These are phyloP conservation scores for Henckelia pumila DNA, from an alignment of 257 asterid species.

Conservation along the genomic window DNA sequence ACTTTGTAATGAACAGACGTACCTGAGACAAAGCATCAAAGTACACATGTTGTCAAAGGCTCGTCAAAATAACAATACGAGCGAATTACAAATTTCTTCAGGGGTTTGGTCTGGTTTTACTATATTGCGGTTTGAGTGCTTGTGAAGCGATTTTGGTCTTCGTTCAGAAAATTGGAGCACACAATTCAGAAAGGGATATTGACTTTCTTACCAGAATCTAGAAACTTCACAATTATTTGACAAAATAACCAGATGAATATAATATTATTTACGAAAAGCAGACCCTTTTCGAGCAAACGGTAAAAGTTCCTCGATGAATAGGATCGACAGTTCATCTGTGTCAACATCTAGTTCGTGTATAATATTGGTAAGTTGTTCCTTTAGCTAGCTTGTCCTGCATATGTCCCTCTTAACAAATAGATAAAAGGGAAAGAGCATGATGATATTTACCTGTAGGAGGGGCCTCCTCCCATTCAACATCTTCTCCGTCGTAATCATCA, in stretches of 20 bases:
- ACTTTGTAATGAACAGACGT: conserved; percentile 48
- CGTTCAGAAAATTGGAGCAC: background rate
- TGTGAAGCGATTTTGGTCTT: background rate
- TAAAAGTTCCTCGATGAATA: background rate
- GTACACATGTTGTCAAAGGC: background rate
- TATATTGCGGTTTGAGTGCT: background rate
- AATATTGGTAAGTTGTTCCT: too few relatives aligned
- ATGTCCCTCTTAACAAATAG: background rate
- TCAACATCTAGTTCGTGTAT: background rate
- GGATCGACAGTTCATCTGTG: background rate
- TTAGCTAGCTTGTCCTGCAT: background rate
- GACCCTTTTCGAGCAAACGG: too few relatives aligned
- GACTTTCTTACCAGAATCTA: background rate
- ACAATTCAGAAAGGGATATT: background rate
- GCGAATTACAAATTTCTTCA: background rate
- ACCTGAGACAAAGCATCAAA: background rate
- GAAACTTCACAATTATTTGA: background rate
- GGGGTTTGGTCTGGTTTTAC: background rate
- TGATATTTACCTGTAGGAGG: conserved; percentile 57
- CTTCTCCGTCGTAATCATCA: conserved; percentile 57
- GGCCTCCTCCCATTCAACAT: conserved; percentile 81
- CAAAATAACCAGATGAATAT: background rate
- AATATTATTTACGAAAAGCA: too few relatives aligned
- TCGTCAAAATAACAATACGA: background rate
- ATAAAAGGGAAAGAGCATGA: background rate